Conservation (phyloP, 345 rosid species). For the Heritiera fomes region DNA sequence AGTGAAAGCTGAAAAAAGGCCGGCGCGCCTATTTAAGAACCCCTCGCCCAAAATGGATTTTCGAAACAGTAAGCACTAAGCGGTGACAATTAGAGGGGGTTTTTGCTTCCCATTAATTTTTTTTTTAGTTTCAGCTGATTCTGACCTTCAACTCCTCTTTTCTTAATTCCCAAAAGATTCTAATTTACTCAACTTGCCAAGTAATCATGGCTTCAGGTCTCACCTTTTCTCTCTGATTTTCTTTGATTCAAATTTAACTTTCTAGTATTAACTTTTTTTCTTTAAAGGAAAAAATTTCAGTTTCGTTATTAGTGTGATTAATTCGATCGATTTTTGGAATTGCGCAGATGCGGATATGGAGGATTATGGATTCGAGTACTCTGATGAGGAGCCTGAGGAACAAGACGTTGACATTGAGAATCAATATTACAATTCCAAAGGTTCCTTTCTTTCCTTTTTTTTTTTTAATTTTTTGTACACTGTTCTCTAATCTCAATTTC, state of each 20-base stretch:
- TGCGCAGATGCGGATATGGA: constrained; percentile 97
- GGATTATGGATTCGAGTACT: constrained; percentile 97
- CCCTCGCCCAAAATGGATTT: background rate
- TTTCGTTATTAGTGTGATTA: background rate
- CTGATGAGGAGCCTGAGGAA: constrained; percentile 97
- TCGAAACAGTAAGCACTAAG: background rate
- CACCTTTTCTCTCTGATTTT: constrained; percentile 4
- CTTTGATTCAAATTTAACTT: background rate
- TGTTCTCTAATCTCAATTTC: background rate
- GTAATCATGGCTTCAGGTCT: constrained; percentile 22
- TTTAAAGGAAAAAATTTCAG: background rate
- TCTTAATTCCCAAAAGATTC: background rate
- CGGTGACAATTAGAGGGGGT: background rate
- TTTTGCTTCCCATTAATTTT: background rate
- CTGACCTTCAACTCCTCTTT: background rate
- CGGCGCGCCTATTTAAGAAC: background rate
- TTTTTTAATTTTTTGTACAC: background rate
- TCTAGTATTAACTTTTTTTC: background rate
- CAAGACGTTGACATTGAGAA: constrained; percentile 98
- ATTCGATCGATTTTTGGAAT: background rate
- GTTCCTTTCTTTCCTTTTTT: constrained; percentile 25
- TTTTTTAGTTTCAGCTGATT: background rate
- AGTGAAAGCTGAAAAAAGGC: no score
- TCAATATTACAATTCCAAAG: constrained; percentile 95
- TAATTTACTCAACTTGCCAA: background rate